phyloP scores from a whole-genome alignment of 192 early-diverging fungal species.

The Dissophora ornata region DNA sequence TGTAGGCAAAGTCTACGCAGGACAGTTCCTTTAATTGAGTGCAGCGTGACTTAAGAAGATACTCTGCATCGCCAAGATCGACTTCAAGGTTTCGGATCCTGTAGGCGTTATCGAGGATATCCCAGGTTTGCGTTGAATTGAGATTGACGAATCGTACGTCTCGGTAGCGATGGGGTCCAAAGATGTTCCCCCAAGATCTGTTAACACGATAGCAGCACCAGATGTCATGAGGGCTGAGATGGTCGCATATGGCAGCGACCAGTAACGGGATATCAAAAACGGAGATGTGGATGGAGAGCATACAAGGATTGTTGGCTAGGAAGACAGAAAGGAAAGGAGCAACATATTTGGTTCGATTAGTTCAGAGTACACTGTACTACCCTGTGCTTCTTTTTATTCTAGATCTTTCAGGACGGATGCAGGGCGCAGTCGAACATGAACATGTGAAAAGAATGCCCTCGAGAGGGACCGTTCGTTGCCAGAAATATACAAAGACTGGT shows the following conservation, averaged over 20 bases:
- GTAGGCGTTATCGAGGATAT: not conserved
- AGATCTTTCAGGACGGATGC: too few relatives aligned
- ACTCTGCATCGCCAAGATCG: conserved; percentile 5
- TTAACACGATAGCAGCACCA: conserved; percentile 1
- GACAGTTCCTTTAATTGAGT: not conserved
- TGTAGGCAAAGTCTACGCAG: conserved; percentile 5
- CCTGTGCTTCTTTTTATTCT: too few relatives aligned
- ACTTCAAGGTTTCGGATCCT: conserved; percentile 3
- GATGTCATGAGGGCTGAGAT: not conserved
- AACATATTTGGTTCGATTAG: too few relatives aligned
- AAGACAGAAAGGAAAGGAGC: too few relatives aligned
- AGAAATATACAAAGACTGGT: too few relatives aligned
- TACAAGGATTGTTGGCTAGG: too few relatives aligned
- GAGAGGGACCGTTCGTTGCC: too few relatives aligned
- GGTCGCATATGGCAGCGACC: conserved; percentile 1
- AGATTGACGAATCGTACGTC: not conserved
- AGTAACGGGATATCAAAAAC: not conserved
- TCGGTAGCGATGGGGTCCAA: not conserved
- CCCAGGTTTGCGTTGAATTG: not conserved
- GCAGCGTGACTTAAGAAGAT: not conserved
- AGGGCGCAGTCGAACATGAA: too few relatives aligned
- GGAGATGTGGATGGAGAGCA: not conserved
- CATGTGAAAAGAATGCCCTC: too few relatives aligned
- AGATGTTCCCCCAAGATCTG: not conserved
- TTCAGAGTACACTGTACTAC: too few relatives aligned